phyloP scores from a whole-genome alignment of 2,329 filamentous ascomycete genomes.

The Talaromyces albobiverticillius region DNA sequence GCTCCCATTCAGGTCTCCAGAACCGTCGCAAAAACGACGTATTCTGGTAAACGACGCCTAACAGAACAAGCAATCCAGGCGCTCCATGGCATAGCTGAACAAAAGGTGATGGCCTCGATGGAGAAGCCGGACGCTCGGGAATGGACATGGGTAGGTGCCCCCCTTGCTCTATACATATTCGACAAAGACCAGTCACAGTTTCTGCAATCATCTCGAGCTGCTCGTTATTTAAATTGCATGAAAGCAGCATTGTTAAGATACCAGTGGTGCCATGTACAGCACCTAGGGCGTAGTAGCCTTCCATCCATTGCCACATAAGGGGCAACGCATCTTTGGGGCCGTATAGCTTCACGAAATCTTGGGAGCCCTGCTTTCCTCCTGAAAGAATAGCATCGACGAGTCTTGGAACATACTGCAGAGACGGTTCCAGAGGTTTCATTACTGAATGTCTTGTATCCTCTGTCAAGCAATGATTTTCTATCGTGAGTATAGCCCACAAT shows the following conservation, averaged over 20 bases:
- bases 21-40: constrained; percentile 22
- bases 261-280: constrained; percentile 29
- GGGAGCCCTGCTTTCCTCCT: constrained; percentile 30
- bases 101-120: constrained; percentile 25
- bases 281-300: constrained; percentile 35
- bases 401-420: constrained; percentile 28
- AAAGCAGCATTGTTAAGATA: constrained; percentile 35
- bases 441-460: constrained; percentile 14
- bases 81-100: constrained; percentile 43
- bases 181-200: constrained; percentile 37
- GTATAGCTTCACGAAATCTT: constrained; percentile 28
- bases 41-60: constrained; percentile 32
- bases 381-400: constrained; percentile 33
- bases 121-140: constrained; percentile 24
- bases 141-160: constrained; percentile 40
- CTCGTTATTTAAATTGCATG: constrained; percentile 25
- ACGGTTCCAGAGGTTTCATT: constrained; percentile 19
- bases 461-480: constrained; percentile 26
- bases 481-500: constrained; percentile 34
- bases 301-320: constrained; percentile 41
- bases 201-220: constrained; percentile 32
- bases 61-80: constrained; percentile 36
- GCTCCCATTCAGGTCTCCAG: constrained; percentile 40
- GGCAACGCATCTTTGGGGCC: constrained; percentile 31
- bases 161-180: constrained; percentile 29